phyloP scores from a whole-genome alignment of 169 alveolate species.

The Cryptosporidium xiaoi region DNA sequence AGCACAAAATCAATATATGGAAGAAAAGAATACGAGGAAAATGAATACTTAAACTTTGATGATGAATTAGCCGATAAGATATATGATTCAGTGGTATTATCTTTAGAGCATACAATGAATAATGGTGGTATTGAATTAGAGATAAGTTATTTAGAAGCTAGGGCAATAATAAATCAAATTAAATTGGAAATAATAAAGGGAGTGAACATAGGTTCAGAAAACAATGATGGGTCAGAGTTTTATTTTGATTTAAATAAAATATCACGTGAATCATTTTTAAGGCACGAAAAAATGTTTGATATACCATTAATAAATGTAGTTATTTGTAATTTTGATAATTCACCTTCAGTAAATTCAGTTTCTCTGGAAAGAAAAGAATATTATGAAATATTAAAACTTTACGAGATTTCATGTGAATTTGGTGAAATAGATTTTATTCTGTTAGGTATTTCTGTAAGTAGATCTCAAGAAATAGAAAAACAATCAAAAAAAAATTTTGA shows the following conservation, averaged over 20 bases:
- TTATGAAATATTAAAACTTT: background rate
- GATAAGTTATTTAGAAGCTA: background rate
- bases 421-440: constrained; percentile 21
- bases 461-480: constrained; percentile 37
- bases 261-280: background rate
- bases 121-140: constrained; percentile 8
- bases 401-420: constrained; percentile 4
- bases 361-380: constrained; percentile 2
- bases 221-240: background rate
- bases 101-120: constrained; percentile 16
- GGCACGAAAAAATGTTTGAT: constrained; percentile 8
- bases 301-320: constrained; percentile 48
- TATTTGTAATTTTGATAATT: constrained; percentile 50
- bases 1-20: background rate
- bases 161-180: constrained; percentile 15
- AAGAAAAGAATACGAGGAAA: constrained; percentile 4
- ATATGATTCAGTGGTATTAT: background rate
- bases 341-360: background rate
- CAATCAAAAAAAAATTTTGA: constrained; percentile 55
- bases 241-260: background rate
- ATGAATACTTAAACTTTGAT: background rate
- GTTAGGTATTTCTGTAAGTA: constrained; percentile 34
- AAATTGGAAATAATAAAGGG: constrained; percentile 11
- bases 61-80: constrained; percentile 2
- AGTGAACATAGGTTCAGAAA: background rate